These are phyloP conservation scores for Telfairia occidentalis DNA, from an alignment of 331 rosid species.

Conservation along the genomic window DNA sequence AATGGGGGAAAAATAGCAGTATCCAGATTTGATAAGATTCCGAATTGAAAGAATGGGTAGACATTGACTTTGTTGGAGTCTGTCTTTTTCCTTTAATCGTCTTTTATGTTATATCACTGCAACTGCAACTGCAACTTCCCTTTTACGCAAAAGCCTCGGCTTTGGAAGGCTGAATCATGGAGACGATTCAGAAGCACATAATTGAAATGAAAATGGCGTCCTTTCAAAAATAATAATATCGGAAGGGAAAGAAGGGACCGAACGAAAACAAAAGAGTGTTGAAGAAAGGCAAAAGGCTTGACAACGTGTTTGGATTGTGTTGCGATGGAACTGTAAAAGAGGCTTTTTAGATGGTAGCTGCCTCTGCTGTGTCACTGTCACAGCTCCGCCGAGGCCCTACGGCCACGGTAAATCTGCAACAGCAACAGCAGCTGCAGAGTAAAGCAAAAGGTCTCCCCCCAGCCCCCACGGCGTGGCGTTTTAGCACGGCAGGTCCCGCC, in stretches of 20 bases:
- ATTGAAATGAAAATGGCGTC: too few species aligned
- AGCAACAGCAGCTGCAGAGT: not conserved
- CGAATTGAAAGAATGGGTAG: not conserved
- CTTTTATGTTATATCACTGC: not conserved
- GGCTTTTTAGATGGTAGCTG: slow-evolving; percentile 8
- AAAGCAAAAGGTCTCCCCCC: not conserved
- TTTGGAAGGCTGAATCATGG: not conserved
- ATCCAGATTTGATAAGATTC: not conserved
- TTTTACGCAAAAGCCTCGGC: slow-evolving; percentile 2
- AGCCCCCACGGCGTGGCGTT: slow-evolving; percentile 1
- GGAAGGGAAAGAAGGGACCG: too few species aligned
- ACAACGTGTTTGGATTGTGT: not conserved
- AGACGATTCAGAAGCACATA: not conserved
- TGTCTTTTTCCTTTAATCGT: not conserved
- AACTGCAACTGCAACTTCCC: slow-evolving; percentile 5
- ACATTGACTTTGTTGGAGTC: not conserved
- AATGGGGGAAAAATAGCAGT: not conserved
- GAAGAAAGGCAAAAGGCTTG: not conserved
- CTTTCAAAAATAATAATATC: too few species aligned
- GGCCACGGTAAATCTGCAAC: not conserved
- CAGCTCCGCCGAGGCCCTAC: not conserved
- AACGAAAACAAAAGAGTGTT: not conserved
- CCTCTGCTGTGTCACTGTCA: not conserved
- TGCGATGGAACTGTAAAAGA: not conserved
- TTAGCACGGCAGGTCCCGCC: not conserved